Conservation (phyloP, 805 yeast genomes). For the Ogataea ramenticola region DNA sequence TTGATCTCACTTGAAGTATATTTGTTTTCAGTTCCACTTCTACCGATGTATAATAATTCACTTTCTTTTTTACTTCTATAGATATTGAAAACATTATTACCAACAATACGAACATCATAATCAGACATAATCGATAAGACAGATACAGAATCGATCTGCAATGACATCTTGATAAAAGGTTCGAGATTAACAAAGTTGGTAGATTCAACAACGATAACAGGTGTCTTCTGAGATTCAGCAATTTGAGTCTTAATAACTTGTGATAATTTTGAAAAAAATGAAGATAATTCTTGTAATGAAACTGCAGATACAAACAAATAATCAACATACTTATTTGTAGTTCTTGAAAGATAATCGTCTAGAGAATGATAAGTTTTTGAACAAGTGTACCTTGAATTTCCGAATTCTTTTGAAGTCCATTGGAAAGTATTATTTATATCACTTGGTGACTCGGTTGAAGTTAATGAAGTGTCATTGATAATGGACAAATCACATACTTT, state of each 20-base stretch:
- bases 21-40: constrained; percentile 33
- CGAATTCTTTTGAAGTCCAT: constrained; percentile 26
- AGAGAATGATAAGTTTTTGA: constrained; percentile 15
- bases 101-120: constrained; percentile 42
- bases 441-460: constrained; percentile 1
- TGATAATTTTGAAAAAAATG: constrained; percentile 30
- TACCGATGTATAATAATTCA: constrained; percentile 39
- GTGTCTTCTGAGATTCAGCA: constrained; percentile 20
- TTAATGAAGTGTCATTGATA: constrained; percentile 25
- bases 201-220: constrained; percentile 58
- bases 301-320: constrained; percentile 38
- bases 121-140: constrained; percentile 57
- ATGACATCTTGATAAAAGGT: constrained; percentile 49
- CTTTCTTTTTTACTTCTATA: constrained; percentile 32
- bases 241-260: constrained; percentile 26
- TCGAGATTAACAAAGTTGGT: constrained; percentile 69
- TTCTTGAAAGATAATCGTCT: constrained; percentile 17
- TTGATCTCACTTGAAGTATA: constrained; percentile 36
- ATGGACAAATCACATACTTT: constrained; percentile 33
- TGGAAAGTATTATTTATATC: constrained; percentile 13
- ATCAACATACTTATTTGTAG: constrained; percentile 24
- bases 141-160: constrained; percentile 26
- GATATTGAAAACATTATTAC: constrained; percentile 26
- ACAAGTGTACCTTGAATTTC: constrained; percentile 22
- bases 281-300: constrained; percentile 46